Conservation (phyloP, 129 eudicot genomes). For the Glebionis coronaria region DNA sequence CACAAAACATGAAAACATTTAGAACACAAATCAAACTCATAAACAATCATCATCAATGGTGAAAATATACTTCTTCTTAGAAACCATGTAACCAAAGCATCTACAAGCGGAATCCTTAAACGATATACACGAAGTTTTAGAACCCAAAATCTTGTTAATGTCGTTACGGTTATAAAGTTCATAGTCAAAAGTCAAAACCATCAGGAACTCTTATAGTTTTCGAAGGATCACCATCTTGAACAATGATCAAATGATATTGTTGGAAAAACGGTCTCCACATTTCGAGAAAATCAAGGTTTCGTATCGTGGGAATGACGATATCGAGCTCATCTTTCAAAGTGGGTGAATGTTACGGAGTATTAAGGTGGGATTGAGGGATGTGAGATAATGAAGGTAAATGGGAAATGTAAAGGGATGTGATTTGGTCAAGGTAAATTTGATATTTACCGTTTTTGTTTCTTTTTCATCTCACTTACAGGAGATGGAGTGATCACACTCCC, state of each 20-base stretch:
- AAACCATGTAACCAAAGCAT: constrained; percentile 51
- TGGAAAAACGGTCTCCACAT: constrained; percentile 92
- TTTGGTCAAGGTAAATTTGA: constrained; percentile 9
- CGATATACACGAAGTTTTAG: constrained; percentile 38
- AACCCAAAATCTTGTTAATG: constrained; percentile 54
- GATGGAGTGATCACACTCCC: too few species aligned
- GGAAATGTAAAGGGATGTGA: too few species aligned
- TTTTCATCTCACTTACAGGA: neutral
- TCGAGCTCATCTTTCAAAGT: constrained; percentile 78
- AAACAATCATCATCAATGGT: constrained; percentile 90
- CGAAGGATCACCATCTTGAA: constrained; percentile 88
- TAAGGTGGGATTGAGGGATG: too few species aligned
- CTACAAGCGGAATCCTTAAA: constrained; percentile 40
- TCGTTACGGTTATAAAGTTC: constrained; percentile 76
- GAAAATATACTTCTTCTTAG: constrained; percentile 85
- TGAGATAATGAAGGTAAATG: too few species aligned
- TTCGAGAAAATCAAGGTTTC: constrained; percentile 81
- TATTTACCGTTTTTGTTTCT: neutral
- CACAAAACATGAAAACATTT: constrained; percentile 8
- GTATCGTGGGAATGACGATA: constrained; percentile 74
- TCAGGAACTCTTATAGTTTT: constrained; percentile 65
- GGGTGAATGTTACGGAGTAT: too few species aligned
- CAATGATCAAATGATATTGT: constrained; percentile 82
- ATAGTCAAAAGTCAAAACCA: constrained; percentile 74
- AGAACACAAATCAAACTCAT: constrained; percentile 29